Evolutionary conservation across 2,329 filamentous ascomycete species (phyloP).

Genomic region (Simplicillium sp.): DNA sequence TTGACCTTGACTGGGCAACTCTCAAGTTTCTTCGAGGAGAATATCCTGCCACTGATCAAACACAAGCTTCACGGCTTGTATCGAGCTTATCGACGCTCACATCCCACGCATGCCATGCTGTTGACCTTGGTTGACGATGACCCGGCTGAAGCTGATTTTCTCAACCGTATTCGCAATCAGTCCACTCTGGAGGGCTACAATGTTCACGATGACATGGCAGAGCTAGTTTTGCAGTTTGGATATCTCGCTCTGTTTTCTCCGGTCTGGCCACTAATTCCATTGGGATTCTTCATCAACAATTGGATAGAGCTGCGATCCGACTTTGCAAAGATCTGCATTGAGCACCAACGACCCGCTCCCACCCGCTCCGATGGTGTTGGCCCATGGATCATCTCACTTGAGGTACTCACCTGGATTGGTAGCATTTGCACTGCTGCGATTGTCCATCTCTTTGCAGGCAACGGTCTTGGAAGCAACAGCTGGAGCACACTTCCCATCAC

Average conservation of each 20-base stretch:
- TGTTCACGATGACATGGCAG: conserved; percentile 62
- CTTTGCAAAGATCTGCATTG: conserved; percentile 66
- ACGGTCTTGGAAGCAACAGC: conserved; percentile 43
- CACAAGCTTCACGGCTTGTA: conserved; percentile 42
- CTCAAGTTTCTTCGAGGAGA: conserved; percentile 62
- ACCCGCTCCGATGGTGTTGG: conserved; percentile 65
- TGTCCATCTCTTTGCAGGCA: conserved; percentile 60
- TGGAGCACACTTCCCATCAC: conserved; percentile 59
- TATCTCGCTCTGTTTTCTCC: conserved; percentile 66
- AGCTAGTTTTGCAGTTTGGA: conserved; percentile 66
- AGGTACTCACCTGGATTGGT: conserved; percentile 62
- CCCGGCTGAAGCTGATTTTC: conserved; percentile 53
- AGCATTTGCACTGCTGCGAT: conserved; percentile 64
- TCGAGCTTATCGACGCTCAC: conserved; percentile 23
- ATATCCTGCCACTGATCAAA: conserved; percentile 60
- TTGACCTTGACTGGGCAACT: conserved; percentile 66
- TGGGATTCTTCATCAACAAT: conserved; percentile 68
- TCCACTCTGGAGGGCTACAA: conserved; percentile 61
- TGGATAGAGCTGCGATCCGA: conserved; percentile 71
- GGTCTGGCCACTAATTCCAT: conserved; percentile 64
- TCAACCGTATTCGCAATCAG: conserved; percentile 55
- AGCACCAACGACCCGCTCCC: conserved; percentile 62
- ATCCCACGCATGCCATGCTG: conserved; percentile 31
- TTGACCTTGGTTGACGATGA: conserved; percentile 42
- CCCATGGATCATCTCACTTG: conserved; percentile 60